Percentiles rank a stretch among this genome's conserved stretches.
phyloP scores from a whole-genome alignment of 208 protist species.

The Wallacemonas collosoma region DNA sequence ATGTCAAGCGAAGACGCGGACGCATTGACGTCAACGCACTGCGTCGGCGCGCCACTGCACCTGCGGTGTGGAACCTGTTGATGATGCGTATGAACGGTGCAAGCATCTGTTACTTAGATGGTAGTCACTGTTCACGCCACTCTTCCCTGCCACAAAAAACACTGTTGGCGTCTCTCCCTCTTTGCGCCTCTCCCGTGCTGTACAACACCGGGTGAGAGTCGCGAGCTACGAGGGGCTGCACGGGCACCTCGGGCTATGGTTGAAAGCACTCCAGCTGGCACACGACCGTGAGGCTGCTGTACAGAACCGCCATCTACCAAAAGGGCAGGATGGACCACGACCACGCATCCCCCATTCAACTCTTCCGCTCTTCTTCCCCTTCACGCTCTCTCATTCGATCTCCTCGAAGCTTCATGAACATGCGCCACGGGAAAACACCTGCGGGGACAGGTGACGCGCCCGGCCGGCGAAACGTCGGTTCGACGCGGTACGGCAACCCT shows the following conservation, averaged over 20 bases:
- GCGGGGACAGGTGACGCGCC: neutral
- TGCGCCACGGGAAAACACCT: neutral
- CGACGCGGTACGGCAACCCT: slow-evolving; percentile 12
- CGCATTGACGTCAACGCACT: neutral
- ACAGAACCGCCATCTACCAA: too few relatives aligned
- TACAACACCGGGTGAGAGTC: too few relatives aligned
- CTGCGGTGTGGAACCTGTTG: too few relatives aligned
- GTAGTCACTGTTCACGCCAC: too few relatives aligned
- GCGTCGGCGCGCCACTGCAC: too few relatives aligned
- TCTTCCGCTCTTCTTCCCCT: neutral
- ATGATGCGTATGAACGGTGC: too few relatives aligned
- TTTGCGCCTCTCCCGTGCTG: neutral
- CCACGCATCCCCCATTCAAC: neutral
- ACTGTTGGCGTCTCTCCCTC: neutral
- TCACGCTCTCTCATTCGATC: slow-evolving; percentile 3
- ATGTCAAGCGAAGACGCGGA: neutral
- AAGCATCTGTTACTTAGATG: too few relatives aligned
- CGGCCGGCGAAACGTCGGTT: neutral
- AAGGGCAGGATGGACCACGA: too few relatives aligned
- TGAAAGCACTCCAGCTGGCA: too few relatives aligned
- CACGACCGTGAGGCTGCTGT: too few relatives aligned
- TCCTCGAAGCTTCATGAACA: neutral
- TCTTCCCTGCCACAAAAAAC: neutral
- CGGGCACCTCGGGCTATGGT: too few relatives aligned
- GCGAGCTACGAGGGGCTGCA: too few relatives aligned